phyloP scores from a whole-genome alignment of 805 yeast genomes.

The Cyberlindnera galapagoensis region DNA sequence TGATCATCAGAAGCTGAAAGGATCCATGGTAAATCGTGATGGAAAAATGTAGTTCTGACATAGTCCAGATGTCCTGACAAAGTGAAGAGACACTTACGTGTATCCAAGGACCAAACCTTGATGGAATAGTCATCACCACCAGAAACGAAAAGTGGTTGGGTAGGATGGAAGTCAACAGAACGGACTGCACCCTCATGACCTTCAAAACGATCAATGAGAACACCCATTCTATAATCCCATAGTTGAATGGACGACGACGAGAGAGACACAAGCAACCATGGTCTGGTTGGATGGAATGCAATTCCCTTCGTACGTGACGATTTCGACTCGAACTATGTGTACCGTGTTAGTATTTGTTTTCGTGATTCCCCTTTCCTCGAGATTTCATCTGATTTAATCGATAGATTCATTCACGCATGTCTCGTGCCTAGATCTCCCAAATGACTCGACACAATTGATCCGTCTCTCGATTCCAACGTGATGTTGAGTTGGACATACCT shows the following conservation, averaged over 20 bases:
- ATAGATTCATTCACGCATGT: no score
- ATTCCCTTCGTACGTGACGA: slow-evolving; percentile 96
- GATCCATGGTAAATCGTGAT: slow-evolving; percentile 95
- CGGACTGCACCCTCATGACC: slow-evolving; percentile 99
- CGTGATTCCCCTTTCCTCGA: no score
- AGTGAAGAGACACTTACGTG: slow-evolving; percentile 88
- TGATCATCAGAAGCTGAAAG: slow-evolving; percentile 96
- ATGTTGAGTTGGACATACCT: slow-evolving; percentile 47
- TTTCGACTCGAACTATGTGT: slow-evolving; percentile 80
- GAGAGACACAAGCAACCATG: slow-evolving; percentile 93
- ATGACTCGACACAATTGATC: no score
- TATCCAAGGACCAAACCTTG: slow-evolving; percentile 92
- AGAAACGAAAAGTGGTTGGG: slow-evolving; percentile 94
- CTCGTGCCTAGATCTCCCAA: no score
- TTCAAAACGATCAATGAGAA: slow-evolving; percentile 90
- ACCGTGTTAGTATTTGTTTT: slow-evolving; percentile 8
- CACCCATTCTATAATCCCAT: slow-evolving; percentile 99
- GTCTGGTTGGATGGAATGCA: slow-evolving; percentile 93
- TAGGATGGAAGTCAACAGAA: slow-evolving; percentile 92
- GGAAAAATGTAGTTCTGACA: slow-evolving; percentile 90
- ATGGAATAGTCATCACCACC: slow-evolving; percentile 97
- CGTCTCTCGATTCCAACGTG: no score
- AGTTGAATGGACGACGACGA: slow-evolving; percentile 98
- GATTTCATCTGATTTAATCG: no score
- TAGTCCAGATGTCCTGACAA: slow-evolving; percentile 92